Base-by-base conservation (phyloP, 805 yeast genomes). In the Lipomyces sp. region DNA sequence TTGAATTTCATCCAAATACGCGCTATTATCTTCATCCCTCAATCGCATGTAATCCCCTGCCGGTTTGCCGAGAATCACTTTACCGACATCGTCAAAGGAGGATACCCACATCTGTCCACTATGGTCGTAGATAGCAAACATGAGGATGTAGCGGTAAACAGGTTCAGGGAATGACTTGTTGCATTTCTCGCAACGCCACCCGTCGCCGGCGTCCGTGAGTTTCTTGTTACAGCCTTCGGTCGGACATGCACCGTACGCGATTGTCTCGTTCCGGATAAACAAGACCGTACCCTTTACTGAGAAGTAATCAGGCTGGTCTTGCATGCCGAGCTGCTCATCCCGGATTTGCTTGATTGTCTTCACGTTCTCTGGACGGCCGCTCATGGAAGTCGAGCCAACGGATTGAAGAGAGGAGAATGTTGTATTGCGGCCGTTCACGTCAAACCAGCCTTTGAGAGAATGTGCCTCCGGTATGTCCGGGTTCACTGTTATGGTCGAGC, bases 121-220 rank as follows among this genome's bases (percentile, higher is more conserved):
- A 71, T 82, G 81, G 77, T 95, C 99, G 74, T 87, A 83, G n/a
- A 92, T 84, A 2, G 91, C 85, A 57, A 87, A 77, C n/a, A 89
- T 87, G 72, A 94, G 77, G 62, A 92, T 87, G 73, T 90, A 95
- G 77, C 98, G 85, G 80, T 90, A 87, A 59, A 83, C 80, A 24
- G 98, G 98, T 57, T 82, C 83, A 1, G 84, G 81, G 75, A 85
- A 88, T 69, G 84, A 85, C 64, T 84, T 81, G 73, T 90, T 88
- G 83, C 98, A 93, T 77, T 89, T 89, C 76, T 93, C 98, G 81
- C 99, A 95, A 77, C 96, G 86, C 97, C 97, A 93, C 39, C 71
- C 91, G 63, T 85, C 87, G 34, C 67, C 91, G 63, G 84, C 87
- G 74, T 90, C 90, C 55, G 89, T 80, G 37, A 92, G 91, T 79